A percentile compares a stretch with the other conserved stretches of the same genome.
Evolutionary conservation across 1,139 yeast species (phyloP).

Genomic region (Oligophagozyma castellii): DNA sequence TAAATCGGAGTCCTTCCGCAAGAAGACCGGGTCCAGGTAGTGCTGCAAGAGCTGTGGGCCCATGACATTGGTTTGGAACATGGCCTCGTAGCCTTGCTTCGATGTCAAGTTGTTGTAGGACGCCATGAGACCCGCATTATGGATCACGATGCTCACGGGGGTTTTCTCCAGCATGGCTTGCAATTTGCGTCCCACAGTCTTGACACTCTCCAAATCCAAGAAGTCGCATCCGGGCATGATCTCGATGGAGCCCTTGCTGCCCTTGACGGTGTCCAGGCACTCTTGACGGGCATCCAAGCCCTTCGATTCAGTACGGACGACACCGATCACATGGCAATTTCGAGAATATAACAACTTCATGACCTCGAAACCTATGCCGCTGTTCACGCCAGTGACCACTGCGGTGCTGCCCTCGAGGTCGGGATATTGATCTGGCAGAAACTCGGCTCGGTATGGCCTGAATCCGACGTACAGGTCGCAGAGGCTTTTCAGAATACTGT

Average conservation of each 20-base stretch:
- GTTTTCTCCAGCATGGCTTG: conserved; percentile 9
- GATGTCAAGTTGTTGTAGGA: conserved; percentile 27
- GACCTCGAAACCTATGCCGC: conserved; percentile 35
- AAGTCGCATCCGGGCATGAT: conserved; percentile 29
- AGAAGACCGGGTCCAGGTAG: conserved; percentile 31
- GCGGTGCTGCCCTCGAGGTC: conserved; percentile 31
- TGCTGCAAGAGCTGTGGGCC: conserved; percentile 37
- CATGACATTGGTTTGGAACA: conserved; percentile 36
- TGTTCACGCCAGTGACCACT: conserved; percentile 34
- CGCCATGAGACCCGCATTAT: conserved; percentile 41
- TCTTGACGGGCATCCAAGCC: conserved; percentile 26
- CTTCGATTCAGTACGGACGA: conserved; percentile 28
- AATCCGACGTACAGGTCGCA: conserved; percentile 12
- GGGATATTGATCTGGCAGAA: conserved; percentile 30
- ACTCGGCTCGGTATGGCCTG: conserved; percentile 21
- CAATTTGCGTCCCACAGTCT: conserved; percentile 29
- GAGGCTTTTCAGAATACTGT: conserved; percentile 6
- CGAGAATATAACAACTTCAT: conserved; percentile 28
- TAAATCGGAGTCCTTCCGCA: conserved; percentile 15
- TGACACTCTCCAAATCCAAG: conserved; percentile 32
- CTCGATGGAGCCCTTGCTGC: conserved; percentile 14
- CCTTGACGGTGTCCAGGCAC: conserved; percentile 17
- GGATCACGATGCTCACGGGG: conserved; percentile 31
- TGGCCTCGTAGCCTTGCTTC: conserved; percentile 33
- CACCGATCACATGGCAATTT: conserved; percentile 32